These are phyloP conservation scores for Schizopora paradoxa DNA, from an alignment of 1,284 basidiomycete genomes.

Conservation along the genomic window DNA sequence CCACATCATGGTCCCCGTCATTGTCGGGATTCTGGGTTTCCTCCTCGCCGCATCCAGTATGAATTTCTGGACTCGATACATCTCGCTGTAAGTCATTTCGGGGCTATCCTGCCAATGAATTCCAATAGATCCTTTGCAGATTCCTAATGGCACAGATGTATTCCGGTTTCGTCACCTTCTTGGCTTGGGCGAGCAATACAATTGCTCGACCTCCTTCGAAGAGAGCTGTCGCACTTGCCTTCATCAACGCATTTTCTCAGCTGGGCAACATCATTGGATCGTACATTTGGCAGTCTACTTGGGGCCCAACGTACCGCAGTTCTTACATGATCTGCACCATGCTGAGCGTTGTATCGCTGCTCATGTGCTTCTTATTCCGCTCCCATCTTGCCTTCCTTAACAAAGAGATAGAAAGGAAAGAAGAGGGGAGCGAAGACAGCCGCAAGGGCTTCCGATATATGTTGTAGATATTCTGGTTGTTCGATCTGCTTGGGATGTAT, in stretches of 20 bases:
- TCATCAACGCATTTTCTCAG: slow-evolving; percentile 70
- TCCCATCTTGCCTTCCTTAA: slow-evolving; percentile 45
- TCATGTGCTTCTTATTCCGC: slow-evolving; percentile 53
- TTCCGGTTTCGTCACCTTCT: slow-evolving; percentile 62
- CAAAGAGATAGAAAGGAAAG: slow-evolving; percentile 37
- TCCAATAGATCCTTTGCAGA: slow-evolving; percentile 30
- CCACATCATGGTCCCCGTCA: slow-evolving; percentile 52
- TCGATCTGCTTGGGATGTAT: not conserved
- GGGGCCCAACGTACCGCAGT: slow-evolving; percentile 38
- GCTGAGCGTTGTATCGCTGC: slow-evolving; percentile 38
- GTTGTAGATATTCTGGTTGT: slow-evolving; percentile 24
- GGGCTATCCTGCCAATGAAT: not conserved
- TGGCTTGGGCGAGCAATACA: slow-evolving; percentile 68
- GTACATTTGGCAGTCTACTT: slow-evolving; percentile 43
- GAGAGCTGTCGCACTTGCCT: slow-evolving; percentile 70
- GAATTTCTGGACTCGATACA: slow-evolving; percentile 62
- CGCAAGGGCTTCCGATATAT: slow-evolving; percentile 47
- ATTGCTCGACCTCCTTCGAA: slow-evolving; percentile 65
- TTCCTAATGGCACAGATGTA: slow-evolving; percentile 77
- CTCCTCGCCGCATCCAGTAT: slow-evolving; percentile 66
- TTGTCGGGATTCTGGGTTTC: slow-evolving; percentile 66
- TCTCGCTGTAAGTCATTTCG: slow-evolving; percentile 61
- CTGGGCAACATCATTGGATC: slow-evolving; percentile 73
- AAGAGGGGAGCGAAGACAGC: slow-evolving; percentile 33
- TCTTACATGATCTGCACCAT: slow-evolving; percentile 51